Percentiles rank a stretch among this genome's conserved stretches.
Evolutionary conservation across 2,329 filamentous ascomycete species (phyloP).

Genomic region (Penicillium italicum): DNA sequence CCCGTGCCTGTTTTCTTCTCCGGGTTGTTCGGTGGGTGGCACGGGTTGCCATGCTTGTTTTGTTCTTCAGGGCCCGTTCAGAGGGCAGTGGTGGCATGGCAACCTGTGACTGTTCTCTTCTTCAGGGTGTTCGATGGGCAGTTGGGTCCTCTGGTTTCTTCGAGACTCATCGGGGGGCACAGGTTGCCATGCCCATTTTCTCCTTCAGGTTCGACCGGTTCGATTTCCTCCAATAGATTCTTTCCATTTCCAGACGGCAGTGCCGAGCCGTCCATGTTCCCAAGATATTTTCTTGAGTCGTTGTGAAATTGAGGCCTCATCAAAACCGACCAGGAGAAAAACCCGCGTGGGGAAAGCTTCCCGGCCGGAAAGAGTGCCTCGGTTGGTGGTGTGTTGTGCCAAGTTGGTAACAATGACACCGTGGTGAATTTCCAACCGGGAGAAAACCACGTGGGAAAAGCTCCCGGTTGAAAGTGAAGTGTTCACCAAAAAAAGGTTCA

Average conservation of each 20-base stretch:
- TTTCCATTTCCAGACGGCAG: not conserved
- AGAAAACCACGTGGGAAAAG: not conserved
- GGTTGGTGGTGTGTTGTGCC: not conserved
- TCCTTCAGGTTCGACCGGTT: not conserved
- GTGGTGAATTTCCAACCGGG: not conserved
- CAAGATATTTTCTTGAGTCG: not conserved
- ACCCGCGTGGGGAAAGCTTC: not conserved
- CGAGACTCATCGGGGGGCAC: not conserved
- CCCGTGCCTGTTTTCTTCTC: no score
- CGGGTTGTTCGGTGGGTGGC: not conserved
- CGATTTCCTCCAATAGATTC: not conserved
- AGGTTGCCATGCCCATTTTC: not conserved
- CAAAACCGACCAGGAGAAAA: not conserved
- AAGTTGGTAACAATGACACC: not conserved
- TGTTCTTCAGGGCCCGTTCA: no score
- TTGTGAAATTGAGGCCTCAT: not conserved
- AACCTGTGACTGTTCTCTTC: not conserved
- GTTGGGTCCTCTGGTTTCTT: not conserved
- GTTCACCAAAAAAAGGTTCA: not conserved
- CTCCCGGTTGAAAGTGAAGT: not conserved
- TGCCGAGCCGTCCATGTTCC: not conserved
- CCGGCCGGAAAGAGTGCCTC: conserved; percentile 1
- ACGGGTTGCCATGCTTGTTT: not conserved
- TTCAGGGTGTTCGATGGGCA: not conserved
- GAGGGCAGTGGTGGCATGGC: no score